Evolutionary conservation across 2,329 filamentous ascomycete genomes (phyloP).

Genomic region (Phaeophleospora eucalypticola): DNA sequence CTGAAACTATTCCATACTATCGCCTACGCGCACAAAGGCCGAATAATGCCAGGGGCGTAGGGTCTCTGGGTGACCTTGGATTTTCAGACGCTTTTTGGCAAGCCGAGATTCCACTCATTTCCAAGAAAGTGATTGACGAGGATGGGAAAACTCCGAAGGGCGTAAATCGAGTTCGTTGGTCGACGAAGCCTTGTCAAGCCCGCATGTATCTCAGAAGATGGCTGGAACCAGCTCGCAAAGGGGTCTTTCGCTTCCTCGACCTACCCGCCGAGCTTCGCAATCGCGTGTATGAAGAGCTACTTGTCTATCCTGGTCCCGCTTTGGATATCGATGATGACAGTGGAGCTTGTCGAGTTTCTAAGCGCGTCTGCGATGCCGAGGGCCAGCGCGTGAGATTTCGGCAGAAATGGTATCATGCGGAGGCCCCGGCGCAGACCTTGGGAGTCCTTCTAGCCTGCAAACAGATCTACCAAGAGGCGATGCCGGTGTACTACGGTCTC

Average conservation of each 20-base stretch:
- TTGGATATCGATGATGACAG: not conserved
- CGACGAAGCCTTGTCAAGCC: not conserved
- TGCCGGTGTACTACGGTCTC: slow-evolving; percentile 4
- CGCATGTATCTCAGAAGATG: not conserved
- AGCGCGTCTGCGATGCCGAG: not conserved
- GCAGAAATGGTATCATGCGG: too few species aligned
- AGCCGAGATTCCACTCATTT: too few species aligned
- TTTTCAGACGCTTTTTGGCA: too few species aligned
- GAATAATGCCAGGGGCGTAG: not conserved
- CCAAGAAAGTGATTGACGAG: too few species aligned
- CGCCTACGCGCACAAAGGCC: not conserved
- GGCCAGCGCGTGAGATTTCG: too few species aligned
- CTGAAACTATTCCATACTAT: not conserved
- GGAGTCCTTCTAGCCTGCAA: not conserved
- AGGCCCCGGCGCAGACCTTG: too few species aligned
- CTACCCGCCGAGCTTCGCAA: not conserved
- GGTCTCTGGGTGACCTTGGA: too few species aligned
- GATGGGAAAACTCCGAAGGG: too few species aligned
- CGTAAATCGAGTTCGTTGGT: not conserved
- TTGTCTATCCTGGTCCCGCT: not conserved
- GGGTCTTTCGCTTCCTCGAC: not conserved
- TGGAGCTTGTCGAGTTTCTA: not conserved
- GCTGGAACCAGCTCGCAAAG: not conserved
- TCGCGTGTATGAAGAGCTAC: not conserved
- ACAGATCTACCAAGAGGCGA: slow-evolving; percentile 5